Percentiles rank a stretch among this genome's conserved stretches.
Conservation (phyloP, 768 basidiomycete species). For the Lepiota venenata region DNA sequence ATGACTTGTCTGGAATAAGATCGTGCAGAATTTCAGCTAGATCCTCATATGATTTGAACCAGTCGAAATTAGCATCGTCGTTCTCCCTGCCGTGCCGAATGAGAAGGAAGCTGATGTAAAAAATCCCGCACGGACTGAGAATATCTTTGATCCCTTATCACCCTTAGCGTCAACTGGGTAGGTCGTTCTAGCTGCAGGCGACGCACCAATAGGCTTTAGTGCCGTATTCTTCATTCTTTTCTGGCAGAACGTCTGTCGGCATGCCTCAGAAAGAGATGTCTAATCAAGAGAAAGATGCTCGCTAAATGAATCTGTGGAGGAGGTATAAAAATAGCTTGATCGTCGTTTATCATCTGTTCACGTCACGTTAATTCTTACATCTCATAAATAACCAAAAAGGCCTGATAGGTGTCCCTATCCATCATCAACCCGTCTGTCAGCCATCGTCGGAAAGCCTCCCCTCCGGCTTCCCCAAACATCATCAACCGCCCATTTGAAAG, state of each 20-base stretch:
- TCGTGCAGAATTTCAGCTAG: conserved; percentile 58
- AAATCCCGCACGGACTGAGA: conserved; percentile 41
- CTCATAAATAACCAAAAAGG: too few species aligned
- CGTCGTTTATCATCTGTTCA: too few species aligned
- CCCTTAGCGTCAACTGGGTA: conserved; percentile 2
- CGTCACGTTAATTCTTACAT: too few species aligned
- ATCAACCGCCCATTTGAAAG: too few species aligned
- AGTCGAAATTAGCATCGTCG: conserved; percentile 66
- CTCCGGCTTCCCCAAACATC: too few species aligned
- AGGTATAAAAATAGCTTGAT: too few species aligned
- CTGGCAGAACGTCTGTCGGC: conserved; percentile 37
- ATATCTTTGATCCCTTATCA: conserved; percentile 65
- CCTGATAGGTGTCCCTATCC: too few species aligned
- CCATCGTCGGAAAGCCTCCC: too few species aligned
- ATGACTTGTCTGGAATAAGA: conserved; percentile 57
- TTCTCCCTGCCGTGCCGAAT: conserved; percentile 42
- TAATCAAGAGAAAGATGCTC: not conserved
- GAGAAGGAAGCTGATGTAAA: not conserved
- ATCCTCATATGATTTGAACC: conserved; percentile 83
- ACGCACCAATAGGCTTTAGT: conserved; percentile 67
- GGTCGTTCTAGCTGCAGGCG: not conserved
- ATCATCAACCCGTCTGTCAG: too few species aligned
- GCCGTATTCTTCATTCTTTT: conserved; percentile 67
- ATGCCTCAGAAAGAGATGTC: conserved; percentile 1
- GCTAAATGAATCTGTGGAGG: not conserved